Evolutionary conservation across 2,329 filamentous ascomycete species (phyloP), one percentile per base, ranked within the genome.

Genomic region (Fusarium oligoseptatum): DNA sequence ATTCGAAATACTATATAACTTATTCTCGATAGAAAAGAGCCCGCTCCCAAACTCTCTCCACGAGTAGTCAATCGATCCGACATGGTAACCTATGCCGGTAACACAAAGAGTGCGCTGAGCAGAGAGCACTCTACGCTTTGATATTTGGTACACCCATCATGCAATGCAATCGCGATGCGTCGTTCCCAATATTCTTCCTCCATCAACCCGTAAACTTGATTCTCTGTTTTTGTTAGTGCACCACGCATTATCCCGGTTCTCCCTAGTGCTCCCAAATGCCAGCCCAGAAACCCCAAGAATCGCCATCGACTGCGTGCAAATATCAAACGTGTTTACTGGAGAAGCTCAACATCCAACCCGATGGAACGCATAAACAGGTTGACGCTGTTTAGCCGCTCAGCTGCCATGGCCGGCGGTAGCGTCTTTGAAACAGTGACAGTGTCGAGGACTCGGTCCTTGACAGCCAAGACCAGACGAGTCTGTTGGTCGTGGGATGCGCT

Each of bases 321-420:
- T 60, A 72, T 70, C 34, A 56, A 72, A 66, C 60, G 60, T 68
- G 27, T 73, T 79, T 80, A 85, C 78, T 84, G 83, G 71, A 91
- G 83, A 61, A 92, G 84, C 78, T 98, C 97, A 60, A 99, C 97
- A 85, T 99, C 97, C 81, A 99, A 88, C n/a, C 97, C 97, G 83
- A 99, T 98, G 66, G 96, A 97, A 80, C 95, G 93, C 95, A 99
- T 98, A 83, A 99, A 99, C 66, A 99, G 86, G 82, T 99, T 99
- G 76, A 99, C 97, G 80, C 98, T 98, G 68, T 93, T 92, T 67
- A 98, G 87, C 69, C 96, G 92, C 81, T 94, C 92, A 70, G 91
- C 91, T 14, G 94, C 92, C 91, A 98, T 94, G 67, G 97, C 93
- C 17, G 92, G 89, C 20, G 97, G 96, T 37, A 99, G 87, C 2